phyloP scores from a whole-genome alignment of 768 basidiomycete genomes.

The Panaeolus cyanescens region DNA sequence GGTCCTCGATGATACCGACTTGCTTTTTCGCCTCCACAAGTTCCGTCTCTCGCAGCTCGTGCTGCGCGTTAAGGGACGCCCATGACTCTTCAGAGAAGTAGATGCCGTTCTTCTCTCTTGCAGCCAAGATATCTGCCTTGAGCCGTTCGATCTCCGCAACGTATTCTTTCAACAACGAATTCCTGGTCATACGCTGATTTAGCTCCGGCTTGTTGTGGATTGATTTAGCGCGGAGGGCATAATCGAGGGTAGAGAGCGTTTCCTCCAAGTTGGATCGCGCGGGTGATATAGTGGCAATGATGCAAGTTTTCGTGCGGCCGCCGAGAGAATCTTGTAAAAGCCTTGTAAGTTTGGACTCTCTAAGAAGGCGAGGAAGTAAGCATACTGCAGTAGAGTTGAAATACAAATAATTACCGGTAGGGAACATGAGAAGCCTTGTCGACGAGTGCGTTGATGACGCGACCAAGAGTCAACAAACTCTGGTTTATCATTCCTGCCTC shows the following conservation, averaged over 20 bases:
- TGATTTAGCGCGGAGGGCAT: slow-evolving; percentile 92
- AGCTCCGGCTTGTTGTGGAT: slow-evolving; percentile 95
- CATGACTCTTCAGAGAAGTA: slow-evolving; percentile 92
- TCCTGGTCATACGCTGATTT: slow-evolving; percentile 92
- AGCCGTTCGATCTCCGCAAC: slow-evolving; percentile 91
- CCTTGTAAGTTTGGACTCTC: slow-evolving; percentile 97
- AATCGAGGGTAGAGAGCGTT: slow-evolving; percentile 95
- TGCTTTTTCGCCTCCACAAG: slow-evolving; percentile 82
- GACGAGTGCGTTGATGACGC: slow-evolving; percentile 95
- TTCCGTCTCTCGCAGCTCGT: slow-evolving; percentile 76
- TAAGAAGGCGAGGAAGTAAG: slow-evolving; percentile 24
- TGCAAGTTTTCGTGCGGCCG: slow-evolving; percentile 95
- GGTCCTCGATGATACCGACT: slow-evolving; percentile 80
- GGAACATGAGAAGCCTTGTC: slow-evolving; percentile 92
- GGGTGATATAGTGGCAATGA: slow-evolving; percentile 95
- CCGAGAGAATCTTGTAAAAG: slow-evolving; percentile 99
- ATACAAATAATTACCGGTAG: slow-evolving; percentile 64
- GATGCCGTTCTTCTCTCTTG: slow-evolving; percentile 95
- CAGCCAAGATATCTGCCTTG: slow-evolving; percentile 87
- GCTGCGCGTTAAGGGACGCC: slow-evolving; percentile 77
- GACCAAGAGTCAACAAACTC: slow-evolving; percentile 91
- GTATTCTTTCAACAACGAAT: slow-evolving; percentile 91
- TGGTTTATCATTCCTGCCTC: slow-evolving; percentile 99
- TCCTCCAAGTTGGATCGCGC: slow-evolving; percentile 95
- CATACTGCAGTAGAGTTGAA: not conserved